These are phyloP conservation scores for Phialocephala sp. DNA, from an alignment of 2,329 filamentous ascomycete species.

Conservation along the genomic window DNA sequence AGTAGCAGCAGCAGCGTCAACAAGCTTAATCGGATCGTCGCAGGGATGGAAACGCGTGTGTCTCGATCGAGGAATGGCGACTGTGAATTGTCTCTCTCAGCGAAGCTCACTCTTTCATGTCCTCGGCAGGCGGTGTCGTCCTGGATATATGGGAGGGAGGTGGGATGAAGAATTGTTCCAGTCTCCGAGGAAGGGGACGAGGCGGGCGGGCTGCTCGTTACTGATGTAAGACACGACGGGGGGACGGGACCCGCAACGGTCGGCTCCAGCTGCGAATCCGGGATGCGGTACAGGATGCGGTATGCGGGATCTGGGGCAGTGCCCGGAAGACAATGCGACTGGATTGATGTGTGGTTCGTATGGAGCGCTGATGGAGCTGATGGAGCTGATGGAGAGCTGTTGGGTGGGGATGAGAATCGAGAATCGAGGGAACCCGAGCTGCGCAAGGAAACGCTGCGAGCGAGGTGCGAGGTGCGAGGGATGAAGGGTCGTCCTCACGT, in stretches of 20 bases:
- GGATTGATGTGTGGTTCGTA: not conserved
- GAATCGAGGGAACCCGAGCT: not conserved
- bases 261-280: not conserved
- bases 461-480: not conserved
- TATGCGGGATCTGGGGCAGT: not conserved
- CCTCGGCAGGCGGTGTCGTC: not conserved
- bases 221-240: constrained; percentile 7
- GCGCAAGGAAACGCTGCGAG: not conserved
- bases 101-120: not conserved
- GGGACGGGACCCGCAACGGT: not conserved
- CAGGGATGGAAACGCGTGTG: not conserved
- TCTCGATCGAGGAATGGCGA: not conserved
- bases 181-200: not conserved
- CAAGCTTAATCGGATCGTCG: constrained; percentile 9
- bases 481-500: not conserved
- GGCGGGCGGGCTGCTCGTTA: not conserved
- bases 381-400: no score
- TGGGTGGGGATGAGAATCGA: not conserved
- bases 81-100: not conserved
- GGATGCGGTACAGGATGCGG: not conserved
- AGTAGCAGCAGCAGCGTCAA: constrained; percentile 22
- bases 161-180: not conserved
- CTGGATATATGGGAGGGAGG: not conserved
- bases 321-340: not conserved
- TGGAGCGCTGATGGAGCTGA: no score